Conservation (phyloP, 176 grass and related monocot species). For the Carex cristatella region DNA sequence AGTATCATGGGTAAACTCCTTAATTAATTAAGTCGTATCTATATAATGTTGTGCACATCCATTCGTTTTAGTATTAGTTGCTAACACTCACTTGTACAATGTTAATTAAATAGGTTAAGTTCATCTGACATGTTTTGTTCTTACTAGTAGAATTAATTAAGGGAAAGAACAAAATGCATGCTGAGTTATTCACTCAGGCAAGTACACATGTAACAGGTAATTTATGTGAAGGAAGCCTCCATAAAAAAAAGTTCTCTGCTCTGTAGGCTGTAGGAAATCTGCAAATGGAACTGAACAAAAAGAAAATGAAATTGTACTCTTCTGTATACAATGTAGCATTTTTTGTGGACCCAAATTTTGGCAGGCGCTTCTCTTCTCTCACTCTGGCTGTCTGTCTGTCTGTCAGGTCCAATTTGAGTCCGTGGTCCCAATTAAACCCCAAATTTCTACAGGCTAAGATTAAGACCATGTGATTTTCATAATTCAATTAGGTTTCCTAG, state of each 20-base stretch:
- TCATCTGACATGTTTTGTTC: not conserved
- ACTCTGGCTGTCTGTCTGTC: not conserved
- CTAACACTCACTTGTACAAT: not conserved
- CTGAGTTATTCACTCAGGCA: not conserved
- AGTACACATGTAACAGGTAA: constrained; percentile 12
- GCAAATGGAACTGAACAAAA: not conserved
- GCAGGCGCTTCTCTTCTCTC: not conserved
- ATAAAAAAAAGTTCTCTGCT: not conserved
- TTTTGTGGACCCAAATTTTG: not conserved
- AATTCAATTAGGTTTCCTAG: not conserved
- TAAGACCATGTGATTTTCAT: constrained; percentile 19
- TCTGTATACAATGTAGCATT: not conserved
- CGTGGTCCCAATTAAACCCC: not conserved
- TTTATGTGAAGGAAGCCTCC: not conserved
- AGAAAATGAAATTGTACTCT: not conserved
- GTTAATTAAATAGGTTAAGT: not conserved
- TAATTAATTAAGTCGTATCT: not conserved
- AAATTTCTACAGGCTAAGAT: not conserved
- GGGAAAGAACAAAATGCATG: not conserved
- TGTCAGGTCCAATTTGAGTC: not conserved
- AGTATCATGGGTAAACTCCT: constrained; percentile 72
- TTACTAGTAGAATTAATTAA: not conserved
- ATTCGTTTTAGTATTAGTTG: not conserved
- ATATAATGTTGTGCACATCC: not conserved
- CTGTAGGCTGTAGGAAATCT: too few relatives aligned